Conservation (phyloP, 805 yeast genomes). For the Yarrowia bubula region DNA sequence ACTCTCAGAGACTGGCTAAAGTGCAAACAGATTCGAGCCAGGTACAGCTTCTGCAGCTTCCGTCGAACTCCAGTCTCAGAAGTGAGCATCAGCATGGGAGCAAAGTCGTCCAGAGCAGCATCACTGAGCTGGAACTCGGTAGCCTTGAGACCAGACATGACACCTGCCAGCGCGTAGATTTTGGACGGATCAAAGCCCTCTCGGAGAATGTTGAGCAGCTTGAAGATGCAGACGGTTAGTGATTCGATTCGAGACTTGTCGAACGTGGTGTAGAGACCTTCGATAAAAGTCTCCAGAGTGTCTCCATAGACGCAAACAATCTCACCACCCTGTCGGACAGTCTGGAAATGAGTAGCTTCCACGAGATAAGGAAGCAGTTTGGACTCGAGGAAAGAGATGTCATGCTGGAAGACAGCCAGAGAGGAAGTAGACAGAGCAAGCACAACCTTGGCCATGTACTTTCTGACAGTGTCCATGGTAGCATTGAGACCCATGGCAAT, state of each 20-base stretch:
- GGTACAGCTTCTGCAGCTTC: conserved; percentile 8
- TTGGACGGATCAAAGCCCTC: conserved; percentile 59
- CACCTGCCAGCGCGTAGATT: conserved; percentile 27
- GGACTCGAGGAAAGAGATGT: conserved; percentile 44
- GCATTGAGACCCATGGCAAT: conserved; percentile 74
- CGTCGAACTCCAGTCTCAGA: conserved; percentile 17
- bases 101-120: neutral
- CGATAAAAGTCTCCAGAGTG: conserved; percentile 48
- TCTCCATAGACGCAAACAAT: conserved; percentile 59
- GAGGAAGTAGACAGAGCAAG: conserved; percentile 51
- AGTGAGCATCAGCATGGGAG: neutral
- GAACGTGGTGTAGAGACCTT: conserved; percentile 40
- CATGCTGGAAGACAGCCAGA: conserved; percentile 48
- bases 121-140: conserved; percentile 17
- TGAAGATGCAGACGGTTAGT: conserved; percentile 42
- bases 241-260: conserved; percentile 35
- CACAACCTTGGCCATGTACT: conserved; percentile 56
- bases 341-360: conserved; percentile 59
- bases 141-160: neutral
- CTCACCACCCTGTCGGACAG: conserved; percentile 39
- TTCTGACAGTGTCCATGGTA: conserved; percentile 73
- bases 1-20: conserved; percentile 11
- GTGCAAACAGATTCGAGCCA: conserved; percentile 11
- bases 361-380: conserved; percentile 58
- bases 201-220: conserved; percentile 48